phyloP scores from a whole-genome alignment of 768 basidiomycete species.

The Boletus speciosus region DNA sequence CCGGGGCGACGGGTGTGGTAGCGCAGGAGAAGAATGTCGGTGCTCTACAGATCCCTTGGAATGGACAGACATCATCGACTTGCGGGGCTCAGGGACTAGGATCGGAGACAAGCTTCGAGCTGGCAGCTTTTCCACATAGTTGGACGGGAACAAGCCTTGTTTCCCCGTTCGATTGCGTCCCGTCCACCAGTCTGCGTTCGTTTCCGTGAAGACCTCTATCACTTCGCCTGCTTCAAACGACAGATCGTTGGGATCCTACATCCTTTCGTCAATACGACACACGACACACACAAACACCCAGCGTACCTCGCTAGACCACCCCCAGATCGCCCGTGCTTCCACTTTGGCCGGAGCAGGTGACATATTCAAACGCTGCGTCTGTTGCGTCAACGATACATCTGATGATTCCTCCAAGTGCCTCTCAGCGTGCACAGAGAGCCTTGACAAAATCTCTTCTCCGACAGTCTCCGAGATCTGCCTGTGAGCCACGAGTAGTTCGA shows the following conservation, averaged over 20 bases:
- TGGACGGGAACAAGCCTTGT: slow-evolving; percentile 75
- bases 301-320: slow-evolving; percentile 29
- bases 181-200: slow-evolving; percentile 90
- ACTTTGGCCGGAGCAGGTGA: slow-evolving; percentile 24
- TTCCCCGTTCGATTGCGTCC: slow-evolving; percentile 58
- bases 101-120: slow-evolving; percentile 18
- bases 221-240: slow-evolving; percentile 71
- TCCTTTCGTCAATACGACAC: slow-evolving; percentile 5
- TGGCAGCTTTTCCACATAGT: slow-evolving; percentile 63
- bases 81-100: slow-evolving; percentile 23
- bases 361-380: slow-evolving; percentile 22
- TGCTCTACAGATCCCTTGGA: slow-evolving; percentile 9
- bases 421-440: slow-evolving; percentile 30
- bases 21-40: slow-evolving; percentile 17
- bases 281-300: not conserved
- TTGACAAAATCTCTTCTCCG: slow-evolving; percentile 38
- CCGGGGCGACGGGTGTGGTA: slow-evolving; percentile 14
- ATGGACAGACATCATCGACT: slow-evolving; percentile 8
- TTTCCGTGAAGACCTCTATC: slow-evolving; percentile 77
- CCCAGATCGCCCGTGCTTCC: slow-evolving; percentile 31
- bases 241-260: slow-evolving; percentile 73
- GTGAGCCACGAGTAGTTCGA: slow-evolving; percentile 44
- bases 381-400: slow-evolving; percentile 20
- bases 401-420: slow-evolving; percentile 16
- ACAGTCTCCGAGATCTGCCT: slow-evolving; percentile 39